Evolutionary conservation across 768 basidiomycete genomes (phyloP).

Genomic region (Lactifluus piperatus): DNA sequence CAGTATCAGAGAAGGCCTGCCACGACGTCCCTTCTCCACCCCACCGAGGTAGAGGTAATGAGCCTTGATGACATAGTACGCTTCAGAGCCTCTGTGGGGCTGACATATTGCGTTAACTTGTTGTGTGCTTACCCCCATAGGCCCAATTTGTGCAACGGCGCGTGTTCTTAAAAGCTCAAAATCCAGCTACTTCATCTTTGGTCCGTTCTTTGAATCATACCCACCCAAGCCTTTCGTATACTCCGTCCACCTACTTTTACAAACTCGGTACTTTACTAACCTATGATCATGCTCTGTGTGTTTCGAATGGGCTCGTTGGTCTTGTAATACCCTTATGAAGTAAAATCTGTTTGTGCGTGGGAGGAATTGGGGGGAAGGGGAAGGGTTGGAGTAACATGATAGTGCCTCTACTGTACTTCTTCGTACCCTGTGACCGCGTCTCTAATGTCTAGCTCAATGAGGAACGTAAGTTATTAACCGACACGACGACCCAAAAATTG

Average conservation of each 20-base stretch:
- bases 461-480: neutral
- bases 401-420: neutral
- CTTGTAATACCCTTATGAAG: neutral
- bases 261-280: neutral
- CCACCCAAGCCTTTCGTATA: neutral
- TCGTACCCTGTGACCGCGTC: neutral
- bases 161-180: neutral
- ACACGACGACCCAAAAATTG: neutral
- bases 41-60: slow-evolving; percentile 7
- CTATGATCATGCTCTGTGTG: neutral
- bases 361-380: neutral
- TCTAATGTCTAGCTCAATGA: neutral
- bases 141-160: neutral
- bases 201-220: neutral
- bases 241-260: neutral
- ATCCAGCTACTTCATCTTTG: neutral
- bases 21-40: slow-evolving; percentile 15
- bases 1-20: neutral
- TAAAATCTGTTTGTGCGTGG: neutral
- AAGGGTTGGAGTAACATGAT: neutral
- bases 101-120: neutral
- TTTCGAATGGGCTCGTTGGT: neutral
- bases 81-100: neutral
- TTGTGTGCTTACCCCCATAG: neutral
- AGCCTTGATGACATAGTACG: neutral